Evolutionary conservation across 768 basidiomycete species (phyloP).

Genomic region (Lentinula guzmanii): DNA sequence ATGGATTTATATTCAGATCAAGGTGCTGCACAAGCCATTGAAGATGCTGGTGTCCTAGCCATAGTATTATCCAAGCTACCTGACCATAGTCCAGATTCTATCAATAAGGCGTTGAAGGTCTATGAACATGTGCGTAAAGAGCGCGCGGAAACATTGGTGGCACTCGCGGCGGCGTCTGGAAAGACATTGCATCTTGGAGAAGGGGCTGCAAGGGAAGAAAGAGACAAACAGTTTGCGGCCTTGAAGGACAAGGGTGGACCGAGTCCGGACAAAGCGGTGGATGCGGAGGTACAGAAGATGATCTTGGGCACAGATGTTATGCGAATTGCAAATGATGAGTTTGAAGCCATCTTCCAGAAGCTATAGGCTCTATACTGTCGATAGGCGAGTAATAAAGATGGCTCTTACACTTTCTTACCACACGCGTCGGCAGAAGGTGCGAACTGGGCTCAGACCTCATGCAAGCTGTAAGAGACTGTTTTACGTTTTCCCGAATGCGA

Average conservation of each 20-base stretch:
- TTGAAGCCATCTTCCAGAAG: too few species aligned
- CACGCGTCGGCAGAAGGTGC: too few species aligned
- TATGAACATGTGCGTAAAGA: constrained; percentile 18
- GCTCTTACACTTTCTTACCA: too few species aligned
- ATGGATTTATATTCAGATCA: constrained; percentile 9
- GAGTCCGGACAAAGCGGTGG: constrained; percentile 15
- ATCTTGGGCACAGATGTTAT: constrained; percentile 17
- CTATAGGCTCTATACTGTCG: too few species aligned
- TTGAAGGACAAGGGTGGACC: constrained; percentile 12
- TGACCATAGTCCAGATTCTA: not conserved
- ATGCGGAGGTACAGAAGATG: constrained; percentile 15
- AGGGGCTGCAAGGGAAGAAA: constrained; percentile 11
- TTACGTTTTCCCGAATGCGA: too few species aligned
- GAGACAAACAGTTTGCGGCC: constrained; percentile 16
- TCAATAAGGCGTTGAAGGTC: constrained; percentile 12
- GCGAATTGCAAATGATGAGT: constrained; percentile 9
- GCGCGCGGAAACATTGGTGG: constrained; percentile 14
- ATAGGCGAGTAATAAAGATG: too few species aligned
- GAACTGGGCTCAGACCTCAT: too few species aligned
- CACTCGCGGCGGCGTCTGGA: constrained; percentile 14
- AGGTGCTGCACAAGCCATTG: constrained; percentile 35
- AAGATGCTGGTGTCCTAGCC: constrained; percentile 31
- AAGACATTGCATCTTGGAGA: constrained; percentile 12
- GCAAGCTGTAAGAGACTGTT: too few species aligned
- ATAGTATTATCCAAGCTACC: constrained; percentile 18